Conservation (phyloP, 768 basidiomycete species). For the Tylopilus rubrobrunneus region DNA sequence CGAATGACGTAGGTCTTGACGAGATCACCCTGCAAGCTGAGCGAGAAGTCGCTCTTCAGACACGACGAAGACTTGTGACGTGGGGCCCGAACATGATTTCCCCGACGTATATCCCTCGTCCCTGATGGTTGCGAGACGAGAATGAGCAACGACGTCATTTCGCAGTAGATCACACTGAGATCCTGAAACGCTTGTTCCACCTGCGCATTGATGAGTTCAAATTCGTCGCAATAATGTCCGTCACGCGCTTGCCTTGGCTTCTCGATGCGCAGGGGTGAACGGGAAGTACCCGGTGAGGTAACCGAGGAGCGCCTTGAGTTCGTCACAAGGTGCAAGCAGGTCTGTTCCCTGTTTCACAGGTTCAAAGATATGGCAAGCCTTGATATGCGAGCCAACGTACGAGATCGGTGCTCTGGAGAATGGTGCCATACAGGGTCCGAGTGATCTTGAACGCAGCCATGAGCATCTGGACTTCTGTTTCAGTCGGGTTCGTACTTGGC, state of each 20-base stretch:
- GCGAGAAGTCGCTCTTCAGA: conserved; percentile 15
- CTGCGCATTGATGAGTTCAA: conserved; percentile 34
- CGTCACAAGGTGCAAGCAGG: conserved; percentile 34
- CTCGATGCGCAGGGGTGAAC: conserved; percentile 51
- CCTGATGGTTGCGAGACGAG: conserved; percentile 31
- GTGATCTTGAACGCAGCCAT: conserved; percentile 55
- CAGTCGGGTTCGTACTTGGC: conserved; percentile 54
- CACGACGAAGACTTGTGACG: conserved; percentile 18
- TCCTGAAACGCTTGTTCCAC: conserved; percentile 63
- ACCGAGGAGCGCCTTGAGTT: conserved; percentile 56
- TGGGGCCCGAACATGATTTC: conserved; percentile 7
- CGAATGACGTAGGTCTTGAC: conserved; percentile 60
- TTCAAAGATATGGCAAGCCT: conserved; percentile 2
- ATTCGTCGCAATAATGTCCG: not conserved
- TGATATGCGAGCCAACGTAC: conserved; percentile 20
- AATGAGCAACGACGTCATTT: conserved; percentile 63
- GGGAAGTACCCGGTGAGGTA: conserved; percentile 88
- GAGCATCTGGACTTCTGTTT: conserved; percentile 59
- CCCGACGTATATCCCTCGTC: conserved; percentile 3
- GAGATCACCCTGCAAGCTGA: conserved; percentile 41
- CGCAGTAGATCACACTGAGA: conserved; percentile 75
- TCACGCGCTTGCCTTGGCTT: conserved; percentile 46
- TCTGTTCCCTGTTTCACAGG: conserved; percentile 22
- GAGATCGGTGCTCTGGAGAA: conserved; percentile 44
- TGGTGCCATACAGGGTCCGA: conserved; percentile 53